A percentile compares a stretch with the other conserved stretches of the same genome.
phyloP scores from a whole-genome alignment of 2,329 filamentous ascomycete genomes.

The Cladosporium velox region DNA sequence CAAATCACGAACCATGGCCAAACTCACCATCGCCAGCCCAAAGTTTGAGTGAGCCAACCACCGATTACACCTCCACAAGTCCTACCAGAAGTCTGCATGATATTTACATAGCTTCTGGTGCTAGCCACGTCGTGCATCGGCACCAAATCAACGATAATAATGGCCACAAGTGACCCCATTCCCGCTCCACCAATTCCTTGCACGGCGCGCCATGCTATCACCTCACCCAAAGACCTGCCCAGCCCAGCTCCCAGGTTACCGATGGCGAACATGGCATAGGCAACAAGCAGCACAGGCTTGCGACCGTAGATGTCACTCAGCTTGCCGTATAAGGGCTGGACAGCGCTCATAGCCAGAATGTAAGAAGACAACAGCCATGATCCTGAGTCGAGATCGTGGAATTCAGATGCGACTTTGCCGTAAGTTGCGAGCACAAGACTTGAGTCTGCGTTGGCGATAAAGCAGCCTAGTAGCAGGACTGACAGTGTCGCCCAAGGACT shows the following conservation, averaged over 20 bases:
- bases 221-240: conserved; percentile 45
- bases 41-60: conserved; percentile 61
- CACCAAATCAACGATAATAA: conserved; percentile 44
- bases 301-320: conserved; percentile 50
- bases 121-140: conserved; percentile 36
- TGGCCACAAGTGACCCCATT: conserved; percentile 47
- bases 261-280: conserved; percentile 46
- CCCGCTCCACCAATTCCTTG: conserved; percentile 52
- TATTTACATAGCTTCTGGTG: conserved; percentile 55
- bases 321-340: conserved; percentile 47
- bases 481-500: conserved; percentile 34
- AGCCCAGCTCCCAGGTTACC: conserved; percentile 46
- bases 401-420: conserved; percentile 53
- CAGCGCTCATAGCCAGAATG: conserved; percentile 45
- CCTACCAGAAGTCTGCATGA: conserved; percentile 52
- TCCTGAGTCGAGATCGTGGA: conserved; percentile 44
- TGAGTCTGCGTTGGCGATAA: conserved; percentile 65
- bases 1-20: not conserved
- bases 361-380: conserved; percentile 50
- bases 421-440: conserved; percentile 69
- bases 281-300: conserved; percentile 42
- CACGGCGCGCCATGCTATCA: conserved; percentile 45
- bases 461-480: conserved; percentile 54
- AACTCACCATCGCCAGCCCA: conserved; percentile 66
- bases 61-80: conserved; percentile 58